phyloP scores from a whole-genome alignment of 2,329 filamentous ascomycete species.

The Neoscytalidium dimidiatum region DNA sequence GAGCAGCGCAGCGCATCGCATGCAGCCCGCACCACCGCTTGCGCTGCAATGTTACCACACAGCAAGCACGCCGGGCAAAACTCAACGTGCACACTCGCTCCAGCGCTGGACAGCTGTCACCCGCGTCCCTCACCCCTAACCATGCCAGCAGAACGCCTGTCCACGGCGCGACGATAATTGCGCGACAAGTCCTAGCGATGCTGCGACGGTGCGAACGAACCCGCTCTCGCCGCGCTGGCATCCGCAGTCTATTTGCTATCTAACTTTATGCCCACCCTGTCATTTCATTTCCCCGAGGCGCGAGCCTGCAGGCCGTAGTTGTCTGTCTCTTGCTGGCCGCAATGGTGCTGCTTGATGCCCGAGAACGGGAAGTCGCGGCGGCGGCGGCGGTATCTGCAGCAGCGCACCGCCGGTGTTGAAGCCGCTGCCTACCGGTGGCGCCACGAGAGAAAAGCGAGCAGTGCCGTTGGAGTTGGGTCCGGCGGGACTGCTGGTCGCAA shows the following conservation, averaged over 20 bases:
- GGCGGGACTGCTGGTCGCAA: not conserved
- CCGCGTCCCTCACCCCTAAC: not conserved
- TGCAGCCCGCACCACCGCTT: not conserved
- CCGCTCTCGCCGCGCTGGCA: not conserved
- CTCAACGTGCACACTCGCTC: not conserved
- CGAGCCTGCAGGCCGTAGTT: not conserved
- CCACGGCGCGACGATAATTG: not conserved
- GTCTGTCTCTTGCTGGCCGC: not conserved
- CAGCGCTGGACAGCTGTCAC: not conserved
- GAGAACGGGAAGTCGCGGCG: not conserved
- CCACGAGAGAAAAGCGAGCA: not conserved
- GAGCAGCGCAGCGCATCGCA: not conserved
- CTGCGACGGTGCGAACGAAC: not conserved
- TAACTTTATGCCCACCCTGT: not conserved
- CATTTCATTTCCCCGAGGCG: not conserved
- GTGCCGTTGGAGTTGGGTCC: not conserved
- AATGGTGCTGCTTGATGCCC: not conserved
- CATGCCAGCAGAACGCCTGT: not conserved
- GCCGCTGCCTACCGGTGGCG: not conserved
- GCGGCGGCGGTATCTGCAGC: not conserved
- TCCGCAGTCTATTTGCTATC: not conserved
- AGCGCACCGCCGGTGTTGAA: not conserved
- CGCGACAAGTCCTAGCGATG: not conserved
- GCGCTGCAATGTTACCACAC: too few relatives aligned
- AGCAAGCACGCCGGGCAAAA: too few relatives aligned